Evolutionary conservation across 2,329 filamentous ascomycete species (phyloP).

Genomic region (Rhynchosporium agropyri): DNA sequence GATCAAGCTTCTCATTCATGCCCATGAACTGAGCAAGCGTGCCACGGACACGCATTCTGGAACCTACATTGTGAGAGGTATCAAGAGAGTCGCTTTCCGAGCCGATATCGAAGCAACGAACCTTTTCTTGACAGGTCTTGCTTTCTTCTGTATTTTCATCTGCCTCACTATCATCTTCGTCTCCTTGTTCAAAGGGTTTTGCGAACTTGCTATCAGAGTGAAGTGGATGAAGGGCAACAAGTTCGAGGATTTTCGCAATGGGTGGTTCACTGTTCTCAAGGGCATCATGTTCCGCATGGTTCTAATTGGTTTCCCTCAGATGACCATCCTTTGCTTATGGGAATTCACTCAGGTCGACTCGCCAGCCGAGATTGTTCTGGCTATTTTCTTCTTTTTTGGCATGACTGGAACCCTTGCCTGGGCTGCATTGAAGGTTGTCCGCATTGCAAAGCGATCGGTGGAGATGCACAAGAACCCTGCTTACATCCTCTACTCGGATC

Average conservation of each 20-base stretch:
- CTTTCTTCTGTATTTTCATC: conserved; percentile 87
- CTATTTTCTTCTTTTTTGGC: conserved; percentile 84
- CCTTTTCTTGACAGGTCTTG: conserved; percentile 87
- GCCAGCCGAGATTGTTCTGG: conserved; percentile 80
- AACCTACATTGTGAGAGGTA: conserved; percentile 71
- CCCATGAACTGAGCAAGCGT: conserved; percentile 51
- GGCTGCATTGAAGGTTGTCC: conserved; percentile 88
- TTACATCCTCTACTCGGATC: conserved; percentile 95
- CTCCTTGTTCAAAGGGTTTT: conserved; percentile 76
- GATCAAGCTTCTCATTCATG: conserved; percentile 40
- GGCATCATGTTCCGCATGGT: conserved; percentile 90
- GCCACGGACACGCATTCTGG: conserved; percentile 59
- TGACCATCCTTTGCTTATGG: conserved; percentile 89
- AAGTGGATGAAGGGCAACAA: conserved; percentile 82
- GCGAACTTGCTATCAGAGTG: conserved; percentile 73
- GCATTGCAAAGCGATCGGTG: conserved; percentile 85
- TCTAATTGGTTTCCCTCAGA: conserved; percentile 88
- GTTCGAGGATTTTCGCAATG: conserved; percentile 91
- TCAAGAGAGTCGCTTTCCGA: conserved; percentile 85
- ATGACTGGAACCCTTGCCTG: conserved; percentile 78
- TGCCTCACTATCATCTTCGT: conserved; percentile 73
- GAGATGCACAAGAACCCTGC: conserved; percentile 93
- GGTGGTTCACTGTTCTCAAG: conserved; percentile 90
- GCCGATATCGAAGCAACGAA: conserved; percentile 87
- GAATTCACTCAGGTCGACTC: conserved; percentile 88